Conservation (phyloP, 805 yeast species). For the Saturnispora halmiae region DNA sequence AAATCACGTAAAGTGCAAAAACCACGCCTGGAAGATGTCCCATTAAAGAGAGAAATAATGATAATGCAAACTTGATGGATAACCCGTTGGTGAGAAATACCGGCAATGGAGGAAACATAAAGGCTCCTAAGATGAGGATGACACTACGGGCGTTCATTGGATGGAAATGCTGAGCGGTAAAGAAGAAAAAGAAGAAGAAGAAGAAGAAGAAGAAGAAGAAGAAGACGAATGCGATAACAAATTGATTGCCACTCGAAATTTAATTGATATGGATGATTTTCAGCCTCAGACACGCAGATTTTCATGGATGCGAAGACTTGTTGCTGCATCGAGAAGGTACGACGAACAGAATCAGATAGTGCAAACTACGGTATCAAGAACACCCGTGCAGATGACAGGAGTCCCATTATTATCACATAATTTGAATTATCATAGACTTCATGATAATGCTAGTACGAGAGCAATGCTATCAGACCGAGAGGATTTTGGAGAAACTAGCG, state of each 20-base stretch:
- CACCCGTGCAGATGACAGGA: too few relatives aligned
- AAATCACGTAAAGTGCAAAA: slow-evolving; percentile 38
- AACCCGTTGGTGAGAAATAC: slow-evolving; percentile 59
- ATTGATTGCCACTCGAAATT: too few relatives aligned
- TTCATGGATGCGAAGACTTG: slow-evolving; percentile 29
- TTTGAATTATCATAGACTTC: too few relatives aligned
- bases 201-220: neutral
- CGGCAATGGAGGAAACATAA: slow-evolving; percentile 67
- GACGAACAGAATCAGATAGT: too few relatives aligned
- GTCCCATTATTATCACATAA: too few relatives aligned
- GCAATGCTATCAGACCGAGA: slow-evolving; percentile 3
- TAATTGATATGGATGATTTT: too few relatives aligned
- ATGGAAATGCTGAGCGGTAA: too few relatives aligned
- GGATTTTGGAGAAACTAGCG: neutral
- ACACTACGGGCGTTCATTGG: neutral
- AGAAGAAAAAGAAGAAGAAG: neutral
- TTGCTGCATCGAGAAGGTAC: too few relatives aligned
- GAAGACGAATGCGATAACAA: neutral
- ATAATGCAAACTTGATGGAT: slow-evolving; percentile 40
- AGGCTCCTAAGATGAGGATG: slow-evolving; percentile 46
- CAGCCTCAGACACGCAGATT: slow-evolving; percentile 18
- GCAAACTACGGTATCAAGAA: too few relatives aligned
- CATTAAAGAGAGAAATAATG: slow-evolving; percentile 35
- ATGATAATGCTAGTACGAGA: slow-evolving; percentile 1
- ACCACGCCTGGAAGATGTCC: slow-evolving; percentile 45